Conservation (phyloP, 305 asterid species). For the Andrographis paniculata region DNA sequence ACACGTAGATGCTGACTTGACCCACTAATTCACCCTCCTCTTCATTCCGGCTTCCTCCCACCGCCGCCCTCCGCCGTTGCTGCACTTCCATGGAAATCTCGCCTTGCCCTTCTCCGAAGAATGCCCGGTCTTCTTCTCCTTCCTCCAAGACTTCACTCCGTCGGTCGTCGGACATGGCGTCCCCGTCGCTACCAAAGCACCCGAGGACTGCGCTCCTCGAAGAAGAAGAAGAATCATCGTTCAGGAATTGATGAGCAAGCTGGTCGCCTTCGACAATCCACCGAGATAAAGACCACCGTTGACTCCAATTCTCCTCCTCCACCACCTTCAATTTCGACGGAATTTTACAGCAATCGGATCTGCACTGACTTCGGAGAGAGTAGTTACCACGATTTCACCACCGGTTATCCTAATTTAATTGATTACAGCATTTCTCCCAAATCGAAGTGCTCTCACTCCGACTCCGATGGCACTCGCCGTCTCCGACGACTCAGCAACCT, state of each 20-base stretch:
- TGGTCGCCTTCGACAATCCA: constrained; percentile 15
- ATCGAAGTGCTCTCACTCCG: too few relatives aligned
- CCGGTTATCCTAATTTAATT: too few relatives aligned
- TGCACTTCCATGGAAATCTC: constrained; percentile 26
- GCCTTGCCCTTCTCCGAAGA: constrained; percentile 20
- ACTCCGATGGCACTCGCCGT: not conserved
- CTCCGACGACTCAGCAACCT: constrained; percentile 7
- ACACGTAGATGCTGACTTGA: too few relatives aligned
- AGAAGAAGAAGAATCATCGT: constrained; percentile 17
- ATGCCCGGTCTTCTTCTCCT: constrained; percentile 15
- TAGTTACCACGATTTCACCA: too few relatives aligned
- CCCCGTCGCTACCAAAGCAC: constrained; percentile 30
- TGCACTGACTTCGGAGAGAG: too few relatives aligned
- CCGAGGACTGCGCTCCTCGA: constrained; percentile 8
- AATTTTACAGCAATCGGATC: too few relatives aligned
- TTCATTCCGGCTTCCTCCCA: not conserved
- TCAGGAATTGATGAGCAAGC: constrained; percentile 21
- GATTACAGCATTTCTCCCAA: too few relatives aligned
- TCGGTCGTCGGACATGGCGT: constrained; percentile 1
- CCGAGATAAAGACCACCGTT: not conserved
- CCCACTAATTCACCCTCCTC: too few relatives aligned
- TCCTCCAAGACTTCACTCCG: constrained; percentile 19
- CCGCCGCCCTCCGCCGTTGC: not conserved
- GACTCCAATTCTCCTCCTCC: too few relatives aligned
- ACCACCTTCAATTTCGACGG: too few relatives aligned